Conservation (phyloP, 1,284 basidiomycete genomes). For the Wolfiporia cocos region DNA sequence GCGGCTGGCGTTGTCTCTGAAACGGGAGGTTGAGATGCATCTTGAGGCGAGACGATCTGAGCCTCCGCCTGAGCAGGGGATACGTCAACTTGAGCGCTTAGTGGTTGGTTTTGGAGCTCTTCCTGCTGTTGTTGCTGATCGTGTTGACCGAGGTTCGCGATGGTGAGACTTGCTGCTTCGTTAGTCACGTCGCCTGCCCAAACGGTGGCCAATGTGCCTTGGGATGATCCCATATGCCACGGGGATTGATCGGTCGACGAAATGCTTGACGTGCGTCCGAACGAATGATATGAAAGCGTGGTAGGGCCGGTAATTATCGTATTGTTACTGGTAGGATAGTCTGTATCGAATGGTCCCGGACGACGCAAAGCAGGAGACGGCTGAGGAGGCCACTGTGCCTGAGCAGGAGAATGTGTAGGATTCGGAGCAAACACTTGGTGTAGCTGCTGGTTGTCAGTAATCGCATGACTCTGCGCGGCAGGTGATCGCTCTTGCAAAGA, state of each 20-base stretch:
- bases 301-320: conserved; percentile 17
- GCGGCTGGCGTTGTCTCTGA: conserved; percentile 8
- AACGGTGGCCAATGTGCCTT: conserved; percentile 29
- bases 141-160: conserved; percentile 53
- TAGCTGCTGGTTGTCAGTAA: conserved; percentile 10
- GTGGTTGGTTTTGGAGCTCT: conserved; percentile 15
- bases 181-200: conserved; percentile 38
- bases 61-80: conserved; percentile 5
- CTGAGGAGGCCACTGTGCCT: conserved; percentile 29
- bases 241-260: conserved; percentile 37
- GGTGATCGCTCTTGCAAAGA: conserved; percentile 21
- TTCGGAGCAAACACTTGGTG: conserved; percentile 20
- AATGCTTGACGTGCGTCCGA: conserved; percentile 15
- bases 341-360: conserved; percentile 36
- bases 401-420: conserved; percentile 12
- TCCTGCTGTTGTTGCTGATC: conserved; percentile 39
- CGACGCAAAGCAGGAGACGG: conserved; percentile 31
- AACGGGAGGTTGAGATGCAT: conserved; percentile 7
- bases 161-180: conserved; percentile 43
- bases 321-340: conserved; percentile 22
- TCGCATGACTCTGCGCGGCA: conserved; percentile 7
- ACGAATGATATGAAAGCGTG: conserved; percentile 22
- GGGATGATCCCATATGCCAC: conserved; percentile 42
- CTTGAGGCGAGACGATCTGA: conserved; percentile 10
- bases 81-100: conserved; percentile 1